phyloP scores from a whole-genome alignment of 371 early-diverging fungal species.

The Rhizopus arrhizus region DNA sequence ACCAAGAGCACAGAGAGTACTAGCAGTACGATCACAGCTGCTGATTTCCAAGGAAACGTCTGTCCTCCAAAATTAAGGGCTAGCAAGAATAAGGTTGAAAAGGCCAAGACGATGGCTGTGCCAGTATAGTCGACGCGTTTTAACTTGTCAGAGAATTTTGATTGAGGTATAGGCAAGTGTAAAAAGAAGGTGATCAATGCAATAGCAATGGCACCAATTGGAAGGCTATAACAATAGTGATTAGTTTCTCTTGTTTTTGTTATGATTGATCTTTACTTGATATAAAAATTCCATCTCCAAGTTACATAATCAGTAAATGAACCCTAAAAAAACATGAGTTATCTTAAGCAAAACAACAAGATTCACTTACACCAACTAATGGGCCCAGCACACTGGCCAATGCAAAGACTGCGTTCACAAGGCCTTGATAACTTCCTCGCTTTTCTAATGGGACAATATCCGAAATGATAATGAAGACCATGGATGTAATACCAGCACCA shows the following conservation, averaged over 20 bases:
- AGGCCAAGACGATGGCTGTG: conserved; percentile 43
- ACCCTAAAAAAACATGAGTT: conserved; percentile 25
- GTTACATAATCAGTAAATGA: conserved; percentile 38
- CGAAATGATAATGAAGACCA: conserved; percentile 64
- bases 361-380: conserved; percentile 44
- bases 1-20: conserved; percentile 50
- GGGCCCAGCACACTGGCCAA: conserved; percentile 50
- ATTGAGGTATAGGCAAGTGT: conserved; percentile 32
- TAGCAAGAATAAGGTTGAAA: conserved; percentile 45
- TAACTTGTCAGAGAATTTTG: conserved; percentile 38
- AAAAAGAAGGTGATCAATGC: conserved; percentile 37
- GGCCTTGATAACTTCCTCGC: conserved; percentile 61
- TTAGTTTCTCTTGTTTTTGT: not conserved
- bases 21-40: conserved; percentile 63
- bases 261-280: conserved; percentile 37
- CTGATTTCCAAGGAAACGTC: conserved; percentile 63
- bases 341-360: not conserved
- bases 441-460: conserved; percentile 61
- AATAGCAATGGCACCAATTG: conserved; percentile 48
- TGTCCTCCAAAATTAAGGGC: conserved; percentile 57
- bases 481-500: conserved; percentile 61
- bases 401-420: conserved; percentile 53
- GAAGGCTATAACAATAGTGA: conserved; percentile 35
- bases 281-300: conserved; percentile 47
- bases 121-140: conserved; percentile 48